Percentiles rank a stretch among this genome's conserved stretches.
Evolutionary conservation across 768 basidiomycete genomes (phyloP).

Genomic region (Mycena leptocephala): DNA sequence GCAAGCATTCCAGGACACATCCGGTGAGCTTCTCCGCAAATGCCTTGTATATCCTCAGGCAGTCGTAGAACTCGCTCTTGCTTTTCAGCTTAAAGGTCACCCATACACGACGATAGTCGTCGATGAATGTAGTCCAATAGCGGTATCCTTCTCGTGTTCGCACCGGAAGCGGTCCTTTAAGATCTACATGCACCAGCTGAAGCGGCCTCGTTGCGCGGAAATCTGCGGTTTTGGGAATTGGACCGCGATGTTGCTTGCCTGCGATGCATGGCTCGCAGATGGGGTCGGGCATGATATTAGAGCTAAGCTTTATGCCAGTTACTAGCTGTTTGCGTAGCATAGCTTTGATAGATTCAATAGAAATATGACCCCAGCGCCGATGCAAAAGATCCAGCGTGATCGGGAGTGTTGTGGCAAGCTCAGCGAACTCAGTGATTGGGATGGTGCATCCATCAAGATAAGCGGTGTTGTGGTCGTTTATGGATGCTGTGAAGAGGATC

Average conservation of each 20-base stretch:
- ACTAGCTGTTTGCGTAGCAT: slow-evolving; percentile 26
- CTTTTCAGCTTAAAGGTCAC: slow-evolving; percentile 37
- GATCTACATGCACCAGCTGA: slow-evolving; percentile 46
- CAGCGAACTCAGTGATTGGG: slow-evolving; percentile 2
- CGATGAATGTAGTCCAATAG: slow-evolving; percentile 52
- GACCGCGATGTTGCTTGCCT: slow-evolving; percentile 31
- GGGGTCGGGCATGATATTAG: slow-evolving; percentile 35
- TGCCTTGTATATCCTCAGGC: slow-evolving; percentile 52
- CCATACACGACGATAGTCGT: slow-evolving; percentile 39
- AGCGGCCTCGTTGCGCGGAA: slow-evolving; percentile 18
- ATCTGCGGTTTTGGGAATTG: slow-evolving; percentile 35
- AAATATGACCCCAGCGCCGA: slow-evolving; percentile 38
- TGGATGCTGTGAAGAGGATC: slow-evolving; percentile 5
- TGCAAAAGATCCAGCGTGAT: slow-evolving; percentile 41
- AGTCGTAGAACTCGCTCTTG: slow-evolving; percentile 43
- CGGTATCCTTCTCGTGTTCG: slow-evolving; percentile 36
- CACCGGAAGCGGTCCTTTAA: slow-evolving; percentile 46
- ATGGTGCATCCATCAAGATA: slow-evolving; percentile 38
- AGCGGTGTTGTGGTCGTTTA: slow-evolving; percentile 36
- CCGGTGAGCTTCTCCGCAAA: slow-evolving; percentile 50
- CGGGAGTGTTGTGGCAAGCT: slow-evolving; percentile 6
- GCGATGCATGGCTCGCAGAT: slow-evolving; percentile 42
- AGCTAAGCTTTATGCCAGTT: slow-evolving; percentile 32
- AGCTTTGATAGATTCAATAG: slow-evolving; percentile 28
- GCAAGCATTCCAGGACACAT: slow-evolving; percentile 40